Conservation (phyloP, 2,329 filamentous ascomycete species). For the Diaporthe vexans region DNA sequence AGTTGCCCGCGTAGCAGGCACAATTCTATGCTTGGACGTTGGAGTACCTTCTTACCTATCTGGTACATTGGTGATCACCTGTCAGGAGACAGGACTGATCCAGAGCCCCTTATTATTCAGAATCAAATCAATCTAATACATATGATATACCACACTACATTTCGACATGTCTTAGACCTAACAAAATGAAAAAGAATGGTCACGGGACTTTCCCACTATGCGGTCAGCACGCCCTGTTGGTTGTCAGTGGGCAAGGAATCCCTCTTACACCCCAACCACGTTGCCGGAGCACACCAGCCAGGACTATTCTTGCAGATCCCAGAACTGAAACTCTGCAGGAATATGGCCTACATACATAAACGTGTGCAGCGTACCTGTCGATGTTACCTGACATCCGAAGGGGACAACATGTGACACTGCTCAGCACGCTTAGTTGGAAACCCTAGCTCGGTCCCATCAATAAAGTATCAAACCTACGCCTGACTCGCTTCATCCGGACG, state of each 20-base stretch:
- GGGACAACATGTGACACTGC: not conserved
- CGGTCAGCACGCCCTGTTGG: not conserved
- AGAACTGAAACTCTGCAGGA: not conserved
- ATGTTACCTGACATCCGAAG: not conserved
- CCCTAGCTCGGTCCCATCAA: too few relatives aligned
- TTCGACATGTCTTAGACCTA: not conserved
- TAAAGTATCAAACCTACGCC: too few relatives aligned
- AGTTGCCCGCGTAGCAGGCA: not conserved
- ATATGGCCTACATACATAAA: not conserved
- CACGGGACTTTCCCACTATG: conserved; percentile 2
- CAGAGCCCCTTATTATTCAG: not conserved
- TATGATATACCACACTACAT: not conserved
- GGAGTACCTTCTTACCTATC: not conserved
- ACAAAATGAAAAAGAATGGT: not conserved
- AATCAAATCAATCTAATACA: not conserved
- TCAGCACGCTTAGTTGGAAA: too few relatives aligned
- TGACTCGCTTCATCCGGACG: not conserved
- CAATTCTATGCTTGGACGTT: not conserved
- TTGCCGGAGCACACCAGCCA: not conserved
- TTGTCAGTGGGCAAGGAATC: not conserved
- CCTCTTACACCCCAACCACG: not conserved
- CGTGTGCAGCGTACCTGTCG: not conserved
- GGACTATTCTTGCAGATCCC: not conserved
- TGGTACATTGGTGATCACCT: not conserved
- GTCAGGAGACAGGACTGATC: not conserved